Conservation (phyloP, 2,329 filamentous ascomycete genomes). For the Cercospora brassicicola region DNA sequence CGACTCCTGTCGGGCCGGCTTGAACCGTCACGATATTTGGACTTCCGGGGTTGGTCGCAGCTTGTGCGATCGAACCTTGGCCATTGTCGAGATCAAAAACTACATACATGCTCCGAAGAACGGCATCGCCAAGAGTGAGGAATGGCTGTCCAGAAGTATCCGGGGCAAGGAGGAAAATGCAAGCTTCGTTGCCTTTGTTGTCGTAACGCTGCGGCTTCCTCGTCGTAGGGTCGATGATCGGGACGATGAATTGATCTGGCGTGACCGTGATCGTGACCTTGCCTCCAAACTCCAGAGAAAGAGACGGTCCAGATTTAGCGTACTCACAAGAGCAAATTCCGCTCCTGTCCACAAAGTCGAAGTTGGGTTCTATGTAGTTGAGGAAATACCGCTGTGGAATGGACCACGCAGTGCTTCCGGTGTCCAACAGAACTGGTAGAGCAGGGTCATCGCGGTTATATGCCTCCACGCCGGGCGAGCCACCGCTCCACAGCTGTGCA, state of each 20-base stretch:
- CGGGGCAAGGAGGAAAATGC: constrained; percentile 33
- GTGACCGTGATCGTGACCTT: constrained; percentile 35
- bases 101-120: constrained; percentile 39
- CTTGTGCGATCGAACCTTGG: constrained; percentile 38
- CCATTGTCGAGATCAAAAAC: constrained; percentile 42
- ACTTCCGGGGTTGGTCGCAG: constrained; percentile 30
- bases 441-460: constrained; percentile 23
- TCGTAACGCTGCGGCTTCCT: constrained; percentile 25
- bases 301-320: constrained; percentile 28
- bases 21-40: constrained; percentile 32
- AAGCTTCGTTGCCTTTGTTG: constrained; percentile 23
- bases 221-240: constrained; percentile 32
- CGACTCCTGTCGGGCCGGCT: constrained; percentile 33
- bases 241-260: constrained; percentile 34
- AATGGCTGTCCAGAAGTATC: constrained; percentile 22
- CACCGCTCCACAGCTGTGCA: constrained; percentile 27
- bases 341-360: constrained; percentile 27
- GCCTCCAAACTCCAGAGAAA: constrained; percentile 35
- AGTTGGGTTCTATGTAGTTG: constrained; percentile 27
- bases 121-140: constrained; percentile 35
- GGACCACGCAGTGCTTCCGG: constrained; percentile 36
- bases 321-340: constrained; percentile 31
- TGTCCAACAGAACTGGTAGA: constrained; percentile 37
- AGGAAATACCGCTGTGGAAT: constrained; percentile 30
- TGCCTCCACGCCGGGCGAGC: constrained; percentile 21